phyloP scores from a whole-genome alignment of 257 asterid species.

The Solanum etuberosum region DNA sequence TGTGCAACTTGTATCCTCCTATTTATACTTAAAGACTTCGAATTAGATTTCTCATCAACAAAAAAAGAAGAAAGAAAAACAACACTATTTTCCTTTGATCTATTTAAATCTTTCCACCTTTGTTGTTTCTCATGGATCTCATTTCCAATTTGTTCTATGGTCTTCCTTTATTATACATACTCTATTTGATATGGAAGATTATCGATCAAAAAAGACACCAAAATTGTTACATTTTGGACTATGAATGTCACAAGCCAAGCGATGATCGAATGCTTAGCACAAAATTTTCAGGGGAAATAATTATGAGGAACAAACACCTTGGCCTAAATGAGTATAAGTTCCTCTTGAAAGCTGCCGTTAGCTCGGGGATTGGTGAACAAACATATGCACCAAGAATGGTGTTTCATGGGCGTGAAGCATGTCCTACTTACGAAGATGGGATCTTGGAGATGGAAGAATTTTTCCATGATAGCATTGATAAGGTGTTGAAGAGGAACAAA shows the following conservation, averaged over 20 bases:
- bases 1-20: not conserved
- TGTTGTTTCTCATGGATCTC: conserved; percentile 34
- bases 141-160: conserved; percentile 6
- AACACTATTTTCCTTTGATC: not conserved
- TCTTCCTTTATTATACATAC: conserved; percentile 31
- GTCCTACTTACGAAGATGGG: conserved; percentile 50
- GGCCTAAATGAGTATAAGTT: conserved; percentile 68
- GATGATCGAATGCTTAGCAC: conserved; percentile 50
- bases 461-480: conserved; percentile 37
- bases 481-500: conserved; percentile 27
- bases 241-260: conserved; percentile 54
- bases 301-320: conserved; percentile 60
- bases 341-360: conserved; percentile 65
- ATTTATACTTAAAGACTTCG: not conserved
- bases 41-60: not conserved
- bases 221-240: conserved; percentile 61
- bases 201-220: conserved; percentile 22
- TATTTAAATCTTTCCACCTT: no score
- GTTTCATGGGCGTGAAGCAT: conserved; percentile 42
- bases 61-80: not conserved
- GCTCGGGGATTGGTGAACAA: conserved; percentile 90
- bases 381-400: conserved; percentile 78
- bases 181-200: conserved; percentile 12
- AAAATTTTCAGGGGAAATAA: conserved; percentile 43
- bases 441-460: conserved; percentile 67